Conservation (phyloP, 2,329 filamentous ascomycete species). For the Fusarium keratoplasticum region DNA sequence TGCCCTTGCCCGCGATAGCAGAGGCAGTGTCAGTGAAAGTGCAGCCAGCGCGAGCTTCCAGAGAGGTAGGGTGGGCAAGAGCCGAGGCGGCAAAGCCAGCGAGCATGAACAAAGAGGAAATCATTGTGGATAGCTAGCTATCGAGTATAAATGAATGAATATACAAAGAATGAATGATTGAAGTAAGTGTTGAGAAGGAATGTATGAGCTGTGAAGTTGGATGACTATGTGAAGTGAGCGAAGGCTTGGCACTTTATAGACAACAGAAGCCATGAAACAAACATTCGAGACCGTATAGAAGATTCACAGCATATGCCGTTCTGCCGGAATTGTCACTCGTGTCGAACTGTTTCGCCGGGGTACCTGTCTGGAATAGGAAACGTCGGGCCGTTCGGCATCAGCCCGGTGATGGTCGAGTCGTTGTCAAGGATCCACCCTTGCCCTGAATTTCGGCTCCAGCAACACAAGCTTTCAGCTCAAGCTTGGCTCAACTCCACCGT, state of each 20-base stretch:
- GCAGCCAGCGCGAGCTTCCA: constrained; percentile 52
- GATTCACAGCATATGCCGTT: constrained; percentile 10
- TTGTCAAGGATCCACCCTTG: constrained; percentile 11
- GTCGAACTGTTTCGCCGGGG: not conserved
- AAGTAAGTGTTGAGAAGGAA: not conserved
- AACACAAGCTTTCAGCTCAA: not conserved
- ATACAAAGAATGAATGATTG: not conserved
- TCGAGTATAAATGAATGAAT: not conserved
- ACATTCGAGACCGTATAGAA: not conserved
- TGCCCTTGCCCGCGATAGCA: constrained; percentile 60
- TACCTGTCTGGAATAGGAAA: constrained; percentile 12
- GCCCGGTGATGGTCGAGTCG: not conserved
- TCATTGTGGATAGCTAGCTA: constrained; percentile 6
- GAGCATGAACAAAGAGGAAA: constrained; percentile 41
- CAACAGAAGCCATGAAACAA: not conserved
- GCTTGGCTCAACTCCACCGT: not conserved
- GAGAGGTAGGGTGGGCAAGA: constrained; percentile 35
- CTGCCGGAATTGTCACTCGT: constrained; percentile 15
- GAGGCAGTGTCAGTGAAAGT: constrained; percentile 65
- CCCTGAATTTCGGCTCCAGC: not conserved
- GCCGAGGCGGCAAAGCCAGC: constrained; percentile 43
- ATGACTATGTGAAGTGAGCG: not conserved
- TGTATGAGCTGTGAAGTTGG: not conserved
- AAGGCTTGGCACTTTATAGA: not conserved
- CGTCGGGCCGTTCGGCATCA: constrained; percentile 6